Conservation (phyloP, 345 rosid genomes). For the Arabis alpina region DNA sequence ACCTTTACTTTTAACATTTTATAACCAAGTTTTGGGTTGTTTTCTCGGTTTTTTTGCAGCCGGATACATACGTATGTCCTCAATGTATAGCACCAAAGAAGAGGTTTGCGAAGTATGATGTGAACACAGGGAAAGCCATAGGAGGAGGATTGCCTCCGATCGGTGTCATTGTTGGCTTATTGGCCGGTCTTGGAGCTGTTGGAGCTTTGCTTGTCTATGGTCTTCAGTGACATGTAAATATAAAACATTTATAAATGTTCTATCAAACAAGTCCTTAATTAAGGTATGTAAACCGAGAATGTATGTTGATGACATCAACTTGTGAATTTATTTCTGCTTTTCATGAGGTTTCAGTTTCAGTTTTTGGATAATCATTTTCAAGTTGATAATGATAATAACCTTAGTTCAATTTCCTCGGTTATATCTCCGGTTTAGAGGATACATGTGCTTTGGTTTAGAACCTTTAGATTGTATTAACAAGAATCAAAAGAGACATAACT, state of each 20-base stretch:
- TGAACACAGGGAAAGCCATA: slow-evolving; percentile 80
- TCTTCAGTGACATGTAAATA: slow-evolving; percentile 56
- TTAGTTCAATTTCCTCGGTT: no score
- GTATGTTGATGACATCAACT: slow-evolving; percentile 11
- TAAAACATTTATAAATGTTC: background rate
- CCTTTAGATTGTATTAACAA: no score
- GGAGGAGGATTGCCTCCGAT: slow-evolving; percentile 96
- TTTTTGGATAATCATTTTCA: no score
- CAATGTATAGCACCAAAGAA: slow-evolving; percentile 92
- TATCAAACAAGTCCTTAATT: background rate
- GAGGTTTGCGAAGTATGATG: slow-evolving; percentile 84
- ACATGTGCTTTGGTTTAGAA: no score
- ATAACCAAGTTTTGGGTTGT: background rate
- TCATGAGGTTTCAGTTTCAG: background rate
- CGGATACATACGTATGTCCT: slow-evolving; percentile 84
- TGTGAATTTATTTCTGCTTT: background rate
- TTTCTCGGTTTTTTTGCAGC: slow-evolving; percentile 49
- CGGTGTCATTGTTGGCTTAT: slow-evolving; percentile 79
- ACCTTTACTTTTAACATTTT: background rate
- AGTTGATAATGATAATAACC: no score
- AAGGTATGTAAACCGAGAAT: slow-evolving; percentile 27
- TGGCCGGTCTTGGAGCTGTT: slow-evolving; percentile 84
- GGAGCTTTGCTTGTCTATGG: slow-evolving; percentile 93
- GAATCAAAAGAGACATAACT: no score
- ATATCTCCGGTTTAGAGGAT: no score